These are phyloP conservation scores for Schizonepeta tenuifolia DNA, from an alignment of 257 asterid species.

Conservation along the genomic window DNA sequence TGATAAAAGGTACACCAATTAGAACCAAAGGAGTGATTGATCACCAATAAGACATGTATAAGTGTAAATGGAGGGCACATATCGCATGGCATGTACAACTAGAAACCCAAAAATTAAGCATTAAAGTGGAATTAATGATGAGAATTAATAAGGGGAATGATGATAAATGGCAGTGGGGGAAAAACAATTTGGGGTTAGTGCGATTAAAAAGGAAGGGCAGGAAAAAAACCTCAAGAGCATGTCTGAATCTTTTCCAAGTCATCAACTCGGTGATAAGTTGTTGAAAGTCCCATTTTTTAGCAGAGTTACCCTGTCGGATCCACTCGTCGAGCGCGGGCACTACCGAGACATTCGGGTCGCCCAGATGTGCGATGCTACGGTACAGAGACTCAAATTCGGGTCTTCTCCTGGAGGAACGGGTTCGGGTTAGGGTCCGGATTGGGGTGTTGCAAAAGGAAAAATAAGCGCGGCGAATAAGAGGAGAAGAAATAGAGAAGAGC, in stretches of 20 bases:
- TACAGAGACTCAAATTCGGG: conserved; percentile 38
- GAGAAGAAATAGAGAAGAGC: conserved; percentile 34
- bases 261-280: conserved; percentile 40
- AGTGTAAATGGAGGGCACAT: background rate
- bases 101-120: background rate
- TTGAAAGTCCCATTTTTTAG: conserved; percentile 38
- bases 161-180: background rate
- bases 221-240: conserved; percentile 67
- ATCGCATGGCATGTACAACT: background rate
- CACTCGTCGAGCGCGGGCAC: conserved; percentile 64
- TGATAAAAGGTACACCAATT: background rate
- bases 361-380: conserved; percentile 53
- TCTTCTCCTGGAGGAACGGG: background rate
- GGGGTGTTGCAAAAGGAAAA: conserved; percentile 29
- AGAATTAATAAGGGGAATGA: background rate
- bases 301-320: conserved; percentile 49
- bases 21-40: background rate
- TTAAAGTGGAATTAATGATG: background rate
- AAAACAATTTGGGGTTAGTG: no score
- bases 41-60: background rate
- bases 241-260: conserved; percentile 54
- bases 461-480: conserved; percentile 27
- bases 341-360: conserved; percentile 60
- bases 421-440: conserved; percentile 27
- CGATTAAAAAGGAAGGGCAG: background rate